Evolutionary conservation across 768 basidiomycete species (phyloP).

Genomic region (Rhodotorula graminis): DNA sequence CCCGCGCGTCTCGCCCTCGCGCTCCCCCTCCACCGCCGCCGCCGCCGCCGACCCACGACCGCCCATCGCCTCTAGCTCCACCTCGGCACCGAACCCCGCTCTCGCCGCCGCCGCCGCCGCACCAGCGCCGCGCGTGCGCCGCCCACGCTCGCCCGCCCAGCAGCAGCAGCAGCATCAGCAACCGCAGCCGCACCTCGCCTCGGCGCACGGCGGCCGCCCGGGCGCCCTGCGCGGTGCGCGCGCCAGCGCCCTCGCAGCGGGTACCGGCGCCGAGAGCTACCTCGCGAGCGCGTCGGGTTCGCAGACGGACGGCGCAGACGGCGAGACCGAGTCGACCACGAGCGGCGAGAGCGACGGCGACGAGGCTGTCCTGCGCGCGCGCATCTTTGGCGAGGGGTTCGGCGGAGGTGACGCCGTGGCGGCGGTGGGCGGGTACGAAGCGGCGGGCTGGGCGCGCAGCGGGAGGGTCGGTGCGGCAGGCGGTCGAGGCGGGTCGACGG

Average conservation of each 20-base stretch:
- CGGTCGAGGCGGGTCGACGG: too few relatives aligned
- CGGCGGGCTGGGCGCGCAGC: too few relatives aligned
- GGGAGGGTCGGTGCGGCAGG: too few relatives aligned
- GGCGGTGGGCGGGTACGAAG: too few relatives aligned
- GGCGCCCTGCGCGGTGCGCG: too few relatives aligned
- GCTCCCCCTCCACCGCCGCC: neutral
- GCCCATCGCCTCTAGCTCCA: neutral
- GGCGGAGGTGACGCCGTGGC: neutral
- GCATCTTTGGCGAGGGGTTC: neutral
- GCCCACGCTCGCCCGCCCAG: neutral
- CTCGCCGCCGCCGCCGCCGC: too few relatives aligned
- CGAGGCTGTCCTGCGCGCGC: neutral
- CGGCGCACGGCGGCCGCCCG: too few relatives aligned
- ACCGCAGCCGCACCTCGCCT: too few relatives aligned
- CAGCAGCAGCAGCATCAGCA: neutral
- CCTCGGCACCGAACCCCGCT: too few relatives aligned
- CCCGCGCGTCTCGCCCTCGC: neutral
- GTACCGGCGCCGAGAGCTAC: slow-evolving; percentile 13
- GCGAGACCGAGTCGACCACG: slow-evolving; percentile 5
- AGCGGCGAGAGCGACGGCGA: slow-evolving; percentile 15
- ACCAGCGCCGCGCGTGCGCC: neutral
- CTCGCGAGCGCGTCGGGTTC: slow-evolving; percentile 20
- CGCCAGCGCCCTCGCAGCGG: too few relatives aligned
- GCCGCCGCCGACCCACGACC: neutral
- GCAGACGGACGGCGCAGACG: slow-evolving; percentile 20